Base-by-base conservation (phyloP, 768 basidiomycete species). In the Leccinum subgranulosum region DNA sequence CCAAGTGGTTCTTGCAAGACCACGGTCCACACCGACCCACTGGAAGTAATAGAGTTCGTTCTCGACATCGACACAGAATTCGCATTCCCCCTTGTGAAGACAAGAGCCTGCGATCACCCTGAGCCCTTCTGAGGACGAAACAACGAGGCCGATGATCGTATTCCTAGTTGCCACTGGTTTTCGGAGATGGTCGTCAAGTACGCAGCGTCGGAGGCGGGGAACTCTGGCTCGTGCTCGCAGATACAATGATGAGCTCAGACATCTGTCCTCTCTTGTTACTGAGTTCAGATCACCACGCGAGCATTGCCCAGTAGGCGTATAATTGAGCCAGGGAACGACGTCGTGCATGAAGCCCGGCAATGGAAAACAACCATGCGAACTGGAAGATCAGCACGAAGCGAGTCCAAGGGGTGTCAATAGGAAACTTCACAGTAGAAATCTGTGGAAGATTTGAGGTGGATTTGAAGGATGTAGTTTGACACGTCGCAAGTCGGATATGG, bases 181-280 rank as follows among this genome's bases (percentile, higher is more conserved):
- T 29, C 28, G 28, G 28, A 29, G 28, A 10, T 10, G 28, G 10
- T 29, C 28, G 9, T 92, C 4, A 31, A 12, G 31, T 91, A 39
- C 84, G 84, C 63, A 90, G 76, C 7, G 81, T 69, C 1, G 77
- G 81, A 2, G 86, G 80, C 1, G 81, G 66, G 4, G 76, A 66
- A 1, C 73, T 70, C 12, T 73, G 66, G 10, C 74, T 63, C 7
- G 77, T 75, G 54, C 70, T 72, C 17, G 77, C 68, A 3, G 69
- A 64, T 0, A 77, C 64, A 2, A 85, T 72, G 48, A 88, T 70
- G 17, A 90, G 69, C 28, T 81, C 73, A 0, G 89, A 87, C 88
- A 90, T 90, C 11, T 87, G 87, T 5, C 72, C 69, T 61, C 82
- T 79, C 10, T 72, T 74, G 65, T 89, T 88, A 53, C 86, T 88